Evolutionary conservation across 1,284 basidiomycete species (phyloP).

Genomic region (Melampsora larici-populina): DNA sequence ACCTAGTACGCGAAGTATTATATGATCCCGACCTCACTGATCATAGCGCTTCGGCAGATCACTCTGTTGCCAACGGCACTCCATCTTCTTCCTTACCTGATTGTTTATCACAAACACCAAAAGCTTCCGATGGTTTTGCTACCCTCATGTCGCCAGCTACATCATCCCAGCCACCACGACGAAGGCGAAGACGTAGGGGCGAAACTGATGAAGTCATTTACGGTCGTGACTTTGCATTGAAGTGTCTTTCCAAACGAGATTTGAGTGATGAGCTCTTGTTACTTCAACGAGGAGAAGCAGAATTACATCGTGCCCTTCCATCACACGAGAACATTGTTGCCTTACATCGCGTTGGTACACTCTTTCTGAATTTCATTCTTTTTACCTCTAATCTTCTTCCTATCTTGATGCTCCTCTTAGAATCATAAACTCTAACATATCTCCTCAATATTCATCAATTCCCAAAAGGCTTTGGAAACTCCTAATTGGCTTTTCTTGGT

Average conservation of each 20-base stretch:
- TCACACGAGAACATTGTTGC: slow-evolving; percentile 93
- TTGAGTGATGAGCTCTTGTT: slow-evolving; percentile 76
- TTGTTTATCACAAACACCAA: slow-evolving; percentile 38
- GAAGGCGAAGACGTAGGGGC: slow-evolving; percentile 2
- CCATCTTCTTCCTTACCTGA: slow-evolving; percentile 45
- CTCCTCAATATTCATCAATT: no score
- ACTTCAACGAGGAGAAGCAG: slow-evolving; percentile 61
- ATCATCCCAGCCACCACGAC: slow-evolving; percentile 42
- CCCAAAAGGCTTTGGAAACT: slow-evolving; percentile 70
- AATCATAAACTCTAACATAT: no score
- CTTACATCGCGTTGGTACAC: slow-evolving; percentile 61
- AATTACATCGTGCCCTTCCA: slow-evolving; percentile 88
- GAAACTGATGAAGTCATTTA: slow-evolving; percentile 55
- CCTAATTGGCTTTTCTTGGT: slow-evolving; percentile 73
- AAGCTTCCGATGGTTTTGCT: slow-evolving; percentile 26
- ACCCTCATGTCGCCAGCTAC: slow-evolving; percentile 57
- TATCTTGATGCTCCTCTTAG: not conserved
- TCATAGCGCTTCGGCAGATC: slow-evolving; percentile 35
- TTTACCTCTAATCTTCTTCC: not conserved
- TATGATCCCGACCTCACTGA: slow-evolving; percentile 58
- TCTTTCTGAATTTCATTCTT: not conserved
- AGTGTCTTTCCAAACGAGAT: slow-evolving; percentile 90
- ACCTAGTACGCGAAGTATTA: slow-evolving; percentile 80
- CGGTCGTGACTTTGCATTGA: slow-evolving; percentile 87
- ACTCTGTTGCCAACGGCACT: slow-evolving; percentile 56